Evolutionary conservation across 192 early-diverging fungal genomes (phyloP).

Genomic region (Backusella psychrophila): DNA sequence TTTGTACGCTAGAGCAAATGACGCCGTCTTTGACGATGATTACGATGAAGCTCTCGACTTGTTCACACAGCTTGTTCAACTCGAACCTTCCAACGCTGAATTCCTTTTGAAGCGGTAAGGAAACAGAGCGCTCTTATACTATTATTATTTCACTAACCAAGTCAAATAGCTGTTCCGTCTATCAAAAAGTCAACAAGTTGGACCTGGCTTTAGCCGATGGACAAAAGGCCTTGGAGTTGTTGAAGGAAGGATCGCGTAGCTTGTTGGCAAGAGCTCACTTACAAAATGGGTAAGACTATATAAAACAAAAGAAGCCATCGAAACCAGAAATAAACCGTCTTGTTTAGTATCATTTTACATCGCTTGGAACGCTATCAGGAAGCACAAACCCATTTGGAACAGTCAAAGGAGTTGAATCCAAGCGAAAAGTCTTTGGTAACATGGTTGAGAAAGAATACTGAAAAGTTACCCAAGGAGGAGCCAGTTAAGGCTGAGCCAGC

Average conservation of each 20-base stretch:
- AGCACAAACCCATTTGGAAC: conserved; percentile 52
- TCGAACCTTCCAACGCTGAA: conserved; percentile 60
- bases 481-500: neutral
- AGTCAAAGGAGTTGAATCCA: conserved; percentile 44
- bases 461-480: conserved; percentile 52
- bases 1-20: conserved; percentile 54
- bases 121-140: neutral
- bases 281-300: conserved; percentile 49
- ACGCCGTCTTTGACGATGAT: conserved; percentile 79
- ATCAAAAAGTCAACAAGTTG: conserved; percentile 62
- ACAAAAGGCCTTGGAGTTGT: conserved; percentile 50
- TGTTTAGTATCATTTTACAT: conserved; percentile 46
- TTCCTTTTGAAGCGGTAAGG: conserved; percentile 63
- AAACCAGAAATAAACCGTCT: neutral
- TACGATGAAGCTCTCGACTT: conserved; percentile 69
- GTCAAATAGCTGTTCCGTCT: conserved; percentile 51
- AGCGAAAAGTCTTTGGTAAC: conserved; percentile 45
- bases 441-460: conserved; percentile 56
- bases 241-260: conserved; percentile 45
- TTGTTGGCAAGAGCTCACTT: conserved; percentile 65
- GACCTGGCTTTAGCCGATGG: conserved; percentile 68
- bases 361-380: conserved; percentile 58
- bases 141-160: neutral
- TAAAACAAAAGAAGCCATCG: neutral
- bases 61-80: conserved; percentile 64